Conservation (phyloP, 139 green algal genomes). For the Chlorella sp. region DNA sequence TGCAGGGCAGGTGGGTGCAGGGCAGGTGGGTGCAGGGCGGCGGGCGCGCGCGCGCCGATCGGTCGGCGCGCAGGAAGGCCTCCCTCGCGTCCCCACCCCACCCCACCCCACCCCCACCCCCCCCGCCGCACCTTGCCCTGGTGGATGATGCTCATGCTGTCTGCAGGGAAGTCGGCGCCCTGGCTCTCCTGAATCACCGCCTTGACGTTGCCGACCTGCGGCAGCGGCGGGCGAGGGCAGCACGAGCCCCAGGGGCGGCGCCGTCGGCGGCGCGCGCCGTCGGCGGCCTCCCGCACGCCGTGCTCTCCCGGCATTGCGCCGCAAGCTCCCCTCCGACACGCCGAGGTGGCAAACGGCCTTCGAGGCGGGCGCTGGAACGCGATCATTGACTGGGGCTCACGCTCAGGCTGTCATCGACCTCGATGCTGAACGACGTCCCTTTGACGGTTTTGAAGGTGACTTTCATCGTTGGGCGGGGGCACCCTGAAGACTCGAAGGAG, state of each 20-base stretch:
- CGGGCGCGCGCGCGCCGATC: too few species aligned
- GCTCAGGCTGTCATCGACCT: slow-evolving; percentile 67
- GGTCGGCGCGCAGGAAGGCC: too few species aligned
- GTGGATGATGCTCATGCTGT: slow-evolving; percentile 71
- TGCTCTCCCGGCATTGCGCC: too few species aligned
- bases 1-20: background rate
- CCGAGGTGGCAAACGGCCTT: slow-evolving; percentile 23
- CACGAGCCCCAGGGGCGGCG: background rate
- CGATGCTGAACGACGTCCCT: slow-evolving; percentile 77
- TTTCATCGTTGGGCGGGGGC: slow-evolving; percentile 64
- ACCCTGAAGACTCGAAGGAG: background rate
- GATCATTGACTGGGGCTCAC: slow-evolving; percentile 39
- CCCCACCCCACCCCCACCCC: too few species aligned
- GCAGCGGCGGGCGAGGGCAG: background rate
- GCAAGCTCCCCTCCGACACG: background rate
- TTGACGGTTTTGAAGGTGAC: slow-evolving; percentile 88
- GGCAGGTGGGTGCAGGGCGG: too few species aligned
- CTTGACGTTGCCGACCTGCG: slow-evolving; percentile 74
- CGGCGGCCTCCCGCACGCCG: background rate
- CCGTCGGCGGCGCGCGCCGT: background rate
- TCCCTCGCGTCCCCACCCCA: too few species aligned
- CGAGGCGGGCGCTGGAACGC: slow-evolving; percentile 24
- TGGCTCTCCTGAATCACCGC: slow-evolving; percentile 55
- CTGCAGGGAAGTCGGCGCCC: slow-evolving; percentile 56
- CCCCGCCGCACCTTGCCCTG: slow-evolving; percentile 71